Evolutionary conservation across 169 alveolate species (phyloP).

Genomic region (Babesia gibsoni): DNA sequence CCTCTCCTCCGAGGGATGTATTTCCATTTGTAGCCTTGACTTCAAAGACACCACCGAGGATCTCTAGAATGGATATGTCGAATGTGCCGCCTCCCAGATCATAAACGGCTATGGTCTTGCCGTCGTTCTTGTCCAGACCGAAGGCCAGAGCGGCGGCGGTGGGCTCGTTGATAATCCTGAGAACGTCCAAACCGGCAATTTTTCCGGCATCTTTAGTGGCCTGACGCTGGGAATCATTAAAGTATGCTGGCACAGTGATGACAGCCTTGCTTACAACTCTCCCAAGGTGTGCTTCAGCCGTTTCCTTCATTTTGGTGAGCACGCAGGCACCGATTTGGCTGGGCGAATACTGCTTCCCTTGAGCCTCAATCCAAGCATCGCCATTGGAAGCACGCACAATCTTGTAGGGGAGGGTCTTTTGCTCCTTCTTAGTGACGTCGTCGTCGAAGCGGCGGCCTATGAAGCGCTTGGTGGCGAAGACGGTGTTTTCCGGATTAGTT

Average conservation of each 20-base stretch:
- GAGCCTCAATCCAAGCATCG: constrained; percentile 97
- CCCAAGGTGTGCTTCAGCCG: constrained; percentile 95
- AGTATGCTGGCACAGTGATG: constrained; percentile 96
- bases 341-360: constrained; percentile 93
- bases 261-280: constrained; percentile 92
- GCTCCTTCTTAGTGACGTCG: constrained; percentile 95
- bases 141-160: constrained; percentile 99
- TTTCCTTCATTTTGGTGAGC: constrained; percentile 93
- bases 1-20: constrained; percentile 99
- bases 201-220: constrained; percentile 97
- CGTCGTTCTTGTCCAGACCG: constrained; percentile 96
- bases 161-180: constrained; percentile 98
- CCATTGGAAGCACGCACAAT: constrained; percentile 95
- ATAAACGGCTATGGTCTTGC: constrained; percentile 87
- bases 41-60: constrained; percentile 97
- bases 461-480: constrained; percentile 93
- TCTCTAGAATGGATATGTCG: constrained; percentile 97
- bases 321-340: constrained; percentile 96
- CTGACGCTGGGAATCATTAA: constrained; percentile 95
- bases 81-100: constrained; percentile 98
- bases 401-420: constrained; percentile 93
- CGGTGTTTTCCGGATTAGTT: constrained; percentile 95
- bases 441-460: constrained; percentile 96
- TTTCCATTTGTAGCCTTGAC: constrained; percentile 99
- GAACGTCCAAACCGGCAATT: constrained; percentile 92